Evolutionary conservation across 495 filamentous ascomycete species (phyloP), one percentile per base, ranked within the genome.

Genomic region (Melanomma pulvis-pyrius): DNA sequence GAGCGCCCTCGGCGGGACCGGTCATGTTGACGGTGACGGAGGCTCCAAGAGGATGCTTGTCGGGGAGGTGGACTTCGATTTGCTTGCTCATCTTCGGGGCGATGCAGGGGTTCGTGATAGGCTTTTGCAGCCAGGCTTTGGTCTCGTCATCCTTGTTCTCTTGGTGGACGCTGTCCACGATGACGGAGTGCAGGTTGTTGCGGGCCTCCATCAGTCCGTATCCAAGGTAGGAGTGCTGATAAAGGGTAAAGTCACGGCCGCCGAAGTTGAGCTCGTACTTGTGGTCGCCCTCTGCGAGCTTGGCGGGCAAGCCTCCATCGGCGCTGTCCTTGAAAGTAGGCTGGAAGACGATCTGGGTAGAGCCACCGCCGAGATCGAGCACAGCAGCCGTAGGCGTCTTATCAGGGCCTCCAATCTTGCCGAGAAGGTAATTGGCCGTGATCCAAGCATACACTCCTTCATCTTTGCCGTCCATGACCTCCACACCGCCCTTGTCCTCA

Each of bases 361-460:
- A 96, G 48, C 93, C 94, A 72, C 94, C 94, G 70, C 93, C 94
- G 59, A 98, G 86, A 77, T 98, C 94, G 71, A 98, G 96, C 61
- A 98, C 84, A 29, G 94, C 94, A 46, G 93, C 94, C 1, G 94
- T 98, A 15, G 90, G 89, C 59, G 84, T 91, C 71, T 96, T 86
- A 70, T 96, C 92, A 6, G 92, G 90, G 24, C 90, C 90, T 70
- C 94, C 96, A 73, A 98, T 98, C 81, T 97, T 98, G 57, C 93
- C 93, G 21, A 98, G 87, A 44, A 98, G 87, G 79, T 98, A 98
- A 79, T 98, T 98, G 62, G 91, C 92, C 2, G 94, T 98, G 76
- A 98, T 96, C 94, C 94, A 98, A 57, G 94, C 96, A 71, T 96
- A 98, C n/a, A 98, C 94, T 76, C 96, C 88, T 78, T 98, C 94